Percentiles rank a stretch among this genome's conserved stretches.
These are phyloP conservation scores for Lepiota venenata DNA, from an alignment of 768 basidiomycete genomes.

Conservation along the genomic window DNA sequence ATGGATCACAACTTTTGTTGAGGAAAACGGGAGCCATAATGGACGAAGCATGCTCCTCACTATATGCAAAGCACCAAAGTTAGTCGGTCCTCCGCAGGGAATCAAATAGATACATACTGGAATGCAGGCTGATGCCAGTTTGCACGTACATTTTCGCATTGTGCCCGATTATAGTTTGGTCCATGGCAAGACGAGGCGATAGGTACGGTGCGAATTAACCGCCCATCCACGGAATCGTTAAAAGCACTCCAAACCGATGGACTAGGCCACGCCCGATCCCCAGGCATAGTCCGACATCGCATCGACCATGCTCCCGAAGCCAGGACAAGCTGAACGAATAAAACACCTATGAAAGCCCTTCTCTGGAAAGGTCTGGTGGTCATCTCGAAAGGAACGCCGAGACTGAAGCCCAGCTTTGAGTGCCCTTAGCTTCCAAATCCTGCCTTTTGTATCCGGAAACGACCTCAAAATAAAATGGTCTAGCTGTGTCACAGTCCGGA, in stretches of 20 bases:
- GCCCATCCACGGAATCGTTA: constrained; percentile 15
- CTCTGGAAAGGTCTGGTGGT: not conserved
- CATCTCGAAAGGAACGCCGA: not conserved
- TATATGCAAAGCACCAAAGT: not conserved
- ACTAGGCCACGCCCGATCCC: constrained; percentile 13
- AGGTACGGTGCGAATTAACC: constrained; percentile 10
- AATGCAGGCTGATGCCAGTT: constrained; percentile 4
- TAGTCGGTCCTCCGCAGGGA: not conserved
- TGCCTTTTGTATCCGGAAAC: no score
- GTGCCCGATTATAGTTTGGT: not conserved
- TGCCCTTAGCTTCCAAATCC: no score
- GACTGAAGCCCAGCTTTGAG: no score
- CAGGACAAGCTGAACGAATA: not conserved
- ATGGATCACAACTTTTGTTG: constrained; percentile 17
- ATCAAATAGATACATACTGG: not conserved
- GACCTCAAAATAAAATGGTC: no score
- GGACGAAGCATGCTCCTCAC: constrained; percentile 4
- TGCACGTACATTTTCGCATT: not conserved
- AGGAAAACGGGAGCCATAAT: constrained; percentile 11
- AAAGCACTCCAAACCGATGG: constrained; percentile 8
- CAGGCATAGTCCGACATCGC: constrained; percentile 6
- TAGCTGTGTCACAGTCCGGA: no score
- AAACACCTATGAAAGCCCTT: not conserved
- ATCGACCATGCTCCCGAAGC: not conserved
- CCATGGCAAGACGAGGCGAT: constrained; percentile 7